Evolutionary conservation across 116 monocot species (phyloP), one percentile per base, ranked within the genome.

Genomic region (Dioscorea cayenensis): DNA sequence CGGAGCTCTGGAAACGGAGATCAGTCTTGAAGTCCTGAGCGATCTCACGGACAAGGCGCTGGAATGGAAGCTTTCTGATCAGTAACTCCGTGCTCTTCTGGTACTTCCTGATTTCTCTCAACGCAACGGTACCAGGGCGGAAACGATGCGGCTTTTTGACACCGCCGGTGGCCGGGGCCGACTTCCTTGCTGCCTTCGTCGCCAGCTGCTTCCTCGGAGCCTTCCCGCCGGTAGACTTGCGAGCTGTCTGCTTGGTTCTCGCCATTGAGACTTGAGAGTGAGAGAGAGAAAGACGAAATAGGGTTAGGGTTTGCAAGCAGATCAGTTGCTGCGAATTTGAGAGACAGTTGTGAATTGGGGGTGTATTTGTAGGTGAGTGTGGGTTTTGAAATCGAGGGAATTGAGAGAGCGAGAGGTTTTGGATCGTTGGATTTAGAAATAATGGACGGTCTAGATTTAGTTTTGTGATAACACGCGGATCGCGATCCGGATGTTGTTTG

Each of bases 191-290:
- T 23, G 69, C 69, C 69, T 69, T 69, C 69, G 69, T 69, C 50
- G 69, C 69, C 49, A 69, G 69, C 69, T 69, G 69, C 69, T 69
- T 69, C 38, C 69, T 48, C 20, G 69, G 69, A 14, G 69, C 69
- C 69, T 69, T 69, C 12, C 69, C 69, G 19, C 69, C 69, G 25
- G 69, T 69, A 6, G 69, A 69, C 50, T 69, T 69, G 21, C 69
- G 49, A 8, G 69, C 69, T 7, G 69, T 69, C 27, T 69, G 69
- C 69, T 69, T 69, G n/a, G 69, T 69, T 6, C 69, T 48, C 23
- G 69, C 69, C 69, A 69, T 69, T 11, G 50, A 49, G 19, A 21
- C 52, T 69, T 11, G 50, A 49, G 19, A 21, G 20, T 21, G 48
- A 49, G 38, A 18, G n/a, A 23, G 68, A 20, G 9, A 68, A 23